Conservation (phyloP, 306 rosid genomes). For the Heteromeles arbutifolia region DNA sequence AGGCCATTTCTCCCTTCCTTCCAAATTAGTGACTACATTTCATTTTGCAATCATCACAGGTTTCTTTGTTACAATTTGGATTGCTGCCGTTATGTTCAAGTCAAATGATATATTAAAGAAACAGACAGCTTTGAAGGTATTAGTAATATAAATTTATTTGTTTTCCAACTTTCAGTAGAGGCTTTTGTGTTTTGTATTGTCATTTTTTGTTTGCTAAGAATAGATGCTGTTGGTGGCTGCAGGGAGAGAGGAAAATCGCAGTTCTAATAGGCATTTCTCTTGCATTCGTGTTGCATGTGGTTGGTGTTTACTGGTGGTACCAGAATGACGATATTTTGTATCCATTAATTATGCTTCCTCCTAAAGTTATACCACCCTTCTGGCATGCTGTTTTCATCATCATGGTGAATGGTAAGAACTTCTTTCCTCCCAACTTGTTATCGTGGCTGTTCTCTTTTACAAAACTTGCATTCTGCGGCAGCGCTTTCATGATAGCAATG, state of each 20-base stretch:
- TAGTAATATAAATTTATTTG: not conserved
- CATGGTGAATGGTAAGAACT: conserved; percentile 76
- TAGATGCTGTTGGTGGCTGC: conserved; percentile 34
- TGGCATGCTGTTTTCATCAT: conserved; percentile 95
- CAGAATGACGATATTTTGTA: conserved; percentile 78
- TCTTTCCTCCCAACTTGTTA: not conserved
- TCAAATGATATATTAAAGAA: conserved; percentile 83
- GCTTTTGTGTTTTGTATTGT: not conserved
- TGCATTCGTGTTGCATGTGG: conserved; percentile 70
- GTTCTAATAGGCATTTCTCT: conserved; percentile 63
- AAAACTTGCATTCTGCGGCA: not conserved
- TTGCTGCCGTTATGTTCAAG: conserved; percentile 85
- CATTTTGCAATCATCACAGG: conserved; percentile 23
- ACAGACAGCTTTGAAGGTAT: conserved; percentile 56
- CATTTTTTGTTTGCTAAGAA: conserved; percentile 9
- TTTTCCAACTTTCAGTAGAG: not conserved
- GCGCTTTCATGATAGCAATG: not conserved
- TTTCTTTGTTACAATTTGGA: conserved; percentile 71
- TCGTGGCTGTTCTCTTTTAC: not conserved
- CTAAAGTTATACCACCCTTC: conserved; percentile 80
- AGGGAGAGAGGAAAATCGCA: conserved; percentile 92
- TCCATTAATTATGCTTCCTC: conserved; percentile 92
- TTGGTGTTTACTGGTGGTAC: conserved; percentile 95
- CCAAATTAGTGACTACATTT: not conserved
- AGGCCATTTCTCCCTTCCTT: not conserved